phyloP scores from a whole-genome alignment of 225 moss, liverwort and hornwort genomes.

The Bryoerythrophyllum caledonicum region DNA sequence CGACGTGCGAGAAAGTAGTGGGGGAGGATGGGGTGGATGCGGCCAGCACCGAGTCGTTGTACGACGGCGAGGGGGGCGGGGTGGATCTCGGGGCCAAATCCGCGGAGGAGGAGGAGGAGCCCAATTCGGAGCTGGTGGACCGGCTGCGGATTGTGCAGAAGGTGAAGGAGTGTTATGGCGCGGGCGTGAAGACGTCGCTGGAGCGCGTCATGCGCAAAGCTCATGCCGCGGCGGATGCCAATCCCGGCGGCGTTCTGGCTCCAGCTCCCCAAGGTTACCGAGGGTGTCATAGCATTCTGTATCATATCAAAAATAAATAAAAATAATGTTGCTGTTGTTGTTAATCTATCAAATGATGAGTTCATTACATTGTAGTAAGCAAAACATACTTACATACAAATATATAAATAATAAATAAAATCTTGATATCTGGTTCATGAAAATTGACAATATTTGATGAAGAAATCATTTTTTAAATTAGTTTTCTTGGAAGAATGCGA shows the following conservation, averaged over 20 bases:
- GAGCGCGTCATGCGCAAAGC: conserved; percentile 29
- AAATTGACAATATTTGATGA: no score
- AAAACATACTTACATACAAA: no score
- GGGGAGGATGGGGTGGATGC: conserved; percentile 19
- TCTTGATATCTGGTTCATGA: no score
- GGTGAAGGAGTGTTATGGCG: conserved; percentile 44
- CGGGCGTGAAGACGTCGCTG: conserved; percentile 29
- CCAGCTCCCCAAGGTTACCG: not conserved
- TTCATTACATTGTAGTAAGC: no score
- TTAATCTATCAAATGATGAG: no score
- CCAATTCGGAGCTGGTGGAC: conserved; percentile 5
- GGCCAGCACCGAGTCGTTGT: conserved; percentile 34
- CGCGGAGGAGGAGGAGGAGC: conserved; percentile 12
- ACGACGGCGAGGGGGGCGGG: conserved; percentile 44
- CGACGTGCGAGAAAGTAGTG: no score
- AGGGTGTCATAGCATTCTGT: not conserved
- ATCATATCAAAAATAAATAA: no score
- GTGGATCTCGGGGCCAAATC: conserved; percentile 25
- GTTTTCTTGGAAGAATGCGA: no score
- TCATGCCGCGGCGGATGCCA: no score
- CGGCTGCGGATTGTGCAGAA: conserved; percentile 37
- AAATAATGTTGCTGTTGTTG: no score
- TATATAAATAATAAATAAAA: no score
- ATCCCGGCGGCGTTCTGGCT: not conserved
- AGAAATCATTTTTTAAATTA: no score